Evolutionary conservation across 306 rosid genomes (phyloP).

Genomic region (Corylus heterophylla): DNA sequence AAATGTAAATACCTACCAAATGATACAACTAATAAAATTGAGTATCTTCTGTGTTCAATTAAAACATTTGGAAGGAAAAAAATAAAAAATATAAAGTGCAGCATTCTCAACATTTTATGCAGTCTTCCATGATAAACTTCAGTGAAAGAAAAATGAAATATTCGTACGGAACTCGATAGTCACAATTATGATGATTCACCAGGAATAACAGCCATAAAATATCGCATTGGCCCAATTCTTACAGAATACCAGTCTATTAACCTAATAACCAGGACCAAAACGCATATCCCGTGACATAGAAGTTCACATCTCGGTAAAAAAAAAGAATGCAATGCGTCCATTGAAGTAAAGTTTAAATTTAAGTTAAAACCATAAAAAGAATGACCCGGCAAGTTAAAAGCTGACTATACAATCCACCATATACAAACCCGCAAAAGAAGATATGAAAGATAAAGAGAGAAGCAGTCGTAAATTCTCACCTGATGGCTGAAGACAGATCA

Average conservation of each 20-base stretch:
- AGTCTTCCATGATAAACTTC: background rate
- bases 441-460: background rate
- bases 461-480: slow-evolving; percentile 25
- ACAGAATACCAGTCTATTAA: too few relatives aligned
- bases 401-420: slow-evolving; percentile 20
- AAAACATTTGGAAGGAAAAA: background rate
- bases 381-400: slow-evolving; percentile 9
- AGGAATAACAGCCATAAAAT: background rate
- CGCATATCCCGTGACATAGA: background rate
- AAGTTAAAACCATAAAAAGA: slow-evolving; percentile 22
- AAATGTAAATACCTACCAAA: background rate
- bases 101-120: slow-evolving; percentile 8
- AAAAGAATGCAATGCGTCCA: slow-evolving; percentile 1
- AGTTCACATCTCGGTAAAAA: background rate
- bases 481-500: slow-evolving; percentile 27
- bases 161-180: background rate
- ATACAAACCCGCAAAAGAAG: slow-evolving; percentile 13
- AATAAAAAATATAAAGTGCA: background rate
- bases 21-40: background rate
- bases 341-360: slow-evolving; percentile 28
- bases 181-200: background rate
- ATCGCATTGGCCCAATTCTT: background rate
- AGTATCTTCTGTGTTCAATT: background rate
- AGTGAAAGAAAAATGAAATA: background rate
- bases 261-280: background rate